These are phyloP conservation scores for Chaetothyriales sp. DNA, from an alignment of 2,329 filamentous ascomycete genomes.

Conservation along the genomic window DNA sequence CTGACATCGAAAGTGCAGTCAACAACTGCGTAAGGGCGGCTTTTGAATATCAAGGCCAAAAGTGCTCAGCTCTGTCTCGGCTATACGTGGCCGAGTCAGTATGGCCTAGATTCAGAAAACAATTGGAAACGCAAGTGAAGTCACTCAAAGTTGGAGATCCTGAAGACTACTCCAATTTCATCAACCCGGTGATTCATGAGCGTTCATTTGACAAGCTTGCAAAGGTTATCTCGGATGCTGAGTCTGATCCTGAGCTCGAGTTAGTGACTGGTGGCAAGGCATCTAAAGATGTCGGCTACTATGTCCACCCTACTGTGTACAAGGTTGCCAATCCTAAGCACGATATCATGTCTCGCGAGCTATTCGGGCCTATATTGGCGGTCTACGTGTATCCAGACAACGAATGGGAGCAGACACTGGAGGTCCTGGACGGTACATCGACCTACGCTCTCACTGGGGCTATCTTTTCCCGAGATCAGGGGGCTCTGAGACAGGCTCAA, in stretches of 20 bases:
- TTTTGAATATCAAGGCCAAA: conserved; percentile 85
- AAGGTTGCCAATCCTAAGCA: conserved; percentile 59
- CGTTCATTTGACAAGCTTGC: conserved; percentile 69
- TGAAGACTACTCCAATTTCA: conserved; percentile 61
- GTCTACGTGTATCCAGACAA: conserved; percentile 66
- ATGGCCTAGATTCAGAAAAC: conserved; percentile 57
- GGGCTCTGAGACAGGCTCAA: conserved; percentile 24
- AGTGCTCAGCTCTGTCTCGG: conserved; percentile 75
- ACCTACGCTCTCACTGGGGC: conserved; percentile 32
- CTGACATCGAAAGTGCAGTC: conserved; percentile 65
- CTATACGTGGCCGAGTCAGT: conserved; percentile 63
- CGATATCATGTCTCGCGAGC: conserved; percentile 60
- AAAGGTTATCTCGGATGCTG: conserved; percentile 65
- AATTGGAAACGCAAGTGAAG: conserved; percentile 53
- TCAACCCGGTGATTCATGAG: conserved; percentile 76
- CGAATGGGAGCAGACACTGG: conserved; percentile 32
- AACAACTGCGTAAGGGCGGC: conserved; percentile 73
- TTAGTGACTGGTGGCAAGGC: conserved; percentile 64
- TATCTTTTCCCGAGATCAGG: conserved; percentile 29
- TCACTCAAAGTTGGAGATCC: conserved; percentile 59
- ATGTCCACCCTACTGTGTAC: conserved; percentile 73
- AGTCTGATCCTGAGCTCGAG: conserved; percentile 57
- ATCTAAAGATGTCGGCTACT: conserved; percentile 67
- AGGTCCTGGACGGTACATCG: conserved; percentile 31
- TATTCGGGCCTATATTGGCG: conserved; percentile 68